These are phyloP conservation scores for Xylaria multiplex DNA, from an alignment of 2,329 filamentous ascomycete genomes.

Conservation along the genomic window DNA sequence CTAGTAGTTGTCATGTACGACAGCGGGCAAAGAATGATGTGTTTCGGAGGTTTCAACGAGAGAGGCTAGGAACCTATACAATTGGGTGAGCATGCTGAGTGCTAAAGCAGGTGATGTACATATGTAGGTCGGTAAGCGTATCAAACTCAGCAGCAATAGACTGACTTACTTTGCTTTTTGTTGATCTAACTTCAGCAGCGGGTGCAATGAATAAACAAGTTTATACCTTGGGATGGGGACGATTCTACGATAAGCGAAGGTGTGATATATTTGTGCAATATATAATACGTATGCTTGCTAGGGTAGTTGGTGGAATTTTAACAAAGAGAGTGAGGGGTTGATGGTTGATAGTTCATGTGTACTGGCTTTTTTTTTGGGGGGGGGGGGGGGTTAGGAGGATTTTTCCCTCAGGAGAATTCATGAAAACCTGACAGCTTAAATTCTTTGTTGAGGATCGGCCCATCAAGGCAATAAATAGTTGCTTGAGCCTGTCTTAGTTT, in stretches of 20 bases:
- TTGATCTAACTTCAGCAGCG: neutral
- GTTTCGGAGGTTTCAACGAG: conserved; percentile 6
- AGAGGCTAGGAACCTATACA: neutral
- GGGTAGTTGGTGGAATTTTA: neutral
- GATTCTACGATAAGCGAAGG: neutral
- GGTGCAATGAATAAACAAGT: neutral
- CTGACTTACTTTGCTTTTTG: neutral
- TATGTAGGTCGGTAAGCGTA: neutral
- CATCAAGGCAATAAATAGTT: conserved; percentile 5
- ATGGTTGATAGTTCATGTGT: too few species aligned
- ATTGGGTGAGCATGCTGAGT: neutral
- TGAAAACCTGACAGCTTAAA: neutral
- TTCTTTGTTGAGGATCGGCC: neutral
- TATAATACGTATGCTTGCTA: too few species aligned
- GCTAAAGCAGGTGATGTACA: neutral
- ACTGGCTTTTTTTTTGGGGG: too few species aligned
- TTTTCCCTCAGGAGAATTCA: neutral
- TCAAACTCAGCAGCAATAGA: neutral
- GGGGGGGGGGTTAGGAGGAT: neutral
- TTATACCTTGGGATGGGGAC: neutral
- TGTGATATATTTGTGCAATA: neutral
- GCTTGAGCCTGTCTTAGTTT: neutral
- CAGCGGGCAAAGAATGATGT: neutral
- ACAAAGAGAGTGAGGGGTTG: neutral
- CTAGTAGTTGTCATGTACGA: neutral